These are phyloP conservation scores for Colletotrichum sp. DNA, from an alignment of 2,329 filamentous ascomycete species.

Conservation along the genomic window DNA sequence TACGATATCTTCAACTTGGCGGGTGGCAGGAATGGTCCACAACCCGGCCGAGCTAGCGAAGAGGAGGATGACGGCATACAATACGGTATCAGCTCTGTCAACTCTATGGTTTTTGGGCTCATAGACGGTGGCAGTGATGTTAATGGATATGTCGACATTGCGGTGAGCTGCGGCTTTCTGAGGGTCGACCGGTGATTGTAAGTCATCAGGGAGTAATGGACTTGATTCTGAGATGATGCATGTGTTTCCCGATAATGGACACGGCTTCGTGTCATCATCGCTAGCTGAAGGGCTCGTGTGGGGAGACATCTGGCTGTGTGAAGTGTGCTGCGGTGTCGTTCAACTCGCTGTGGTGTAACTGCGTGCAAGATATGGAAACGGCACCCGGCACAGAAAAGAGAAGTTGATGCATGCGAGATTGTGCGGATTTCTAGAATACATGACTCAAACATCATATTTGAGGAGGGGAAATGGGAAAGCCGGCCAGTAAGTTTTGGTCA, in stretches of 20 bases:
- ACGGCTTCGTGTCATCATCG: neutral
- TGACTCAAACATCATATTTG: neutral
- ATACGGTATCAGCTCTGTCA: neutral
- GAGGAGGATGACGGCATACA: neutral
- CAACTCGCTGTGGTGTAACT: neutral
- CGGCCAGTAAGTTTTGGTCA: neutral
- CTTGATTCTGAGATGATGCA: neutral
- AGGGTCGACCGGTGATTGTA: neutral
- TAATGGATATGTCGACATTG: neutral
- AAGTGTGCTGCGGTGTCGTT: neutral
- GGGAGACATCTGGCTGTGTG: neutral
- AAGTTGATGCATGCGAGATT: neutral
- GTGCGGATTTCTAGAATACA: neutral
- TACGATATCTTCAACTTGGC: neutral
- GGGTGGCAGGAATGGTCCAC: neutral
- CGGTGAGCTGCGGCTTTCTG: neutral
- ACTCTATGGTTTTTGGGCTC: neutral
- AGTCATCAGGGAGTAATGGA: neutral
- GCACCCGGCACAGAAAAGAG: neutral
- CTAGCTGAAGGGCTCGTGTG: neutral
- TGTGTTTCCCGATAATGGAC: neutral
- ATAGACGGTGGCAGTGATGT: neutral
- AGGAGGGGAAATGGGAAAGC: neutral
- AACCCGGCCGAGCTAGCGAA: neutral
- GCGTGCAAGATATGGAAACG: neutral